Percentiles rank a stretch among this genome's conserved stretches.
Conservation (phyloP, 345 rosid genomes). For the Camelina hispida region DNA sequence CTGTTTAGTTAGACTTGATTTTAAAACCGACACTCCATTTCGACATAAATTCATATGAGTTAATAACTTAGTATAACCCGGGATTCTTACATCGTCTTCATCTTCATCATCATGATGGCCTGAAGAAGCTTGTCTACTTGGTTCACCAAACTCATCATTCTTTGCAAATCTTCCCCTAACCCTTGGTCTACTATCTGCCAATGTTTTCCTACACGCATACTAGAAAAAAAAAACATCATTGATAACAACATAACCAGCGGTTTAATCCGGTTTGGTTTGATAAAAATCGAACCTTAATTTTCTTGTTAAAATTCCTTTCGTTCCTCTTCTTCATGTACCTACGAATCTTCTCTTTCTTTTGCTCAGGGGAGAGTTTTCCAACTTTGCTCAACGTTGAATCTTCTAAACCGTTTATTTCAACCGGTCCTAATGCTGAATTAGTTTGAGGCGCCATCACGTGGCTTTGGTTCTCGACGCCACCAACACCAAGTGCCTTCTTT, state of each 20-base stretch:
- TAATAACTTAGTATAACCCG: no score
- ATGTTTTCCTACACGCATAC: slow-evolving; percentile 95
- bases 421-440: slow-evolving; percentile 52
- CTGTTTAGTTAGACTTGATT: not conserved
- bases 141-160: slow-evolving; percentile 79
- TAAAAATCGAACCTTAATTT: slow-evolving; percentile 71
- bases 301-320: slow-evolving; percentile 94
- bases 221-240: slow-evolving; percentile 8
- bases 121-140: slow-evolving; percentile 52
- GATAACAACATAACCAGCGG: not conserved
- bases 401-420: slow-evolving; percentile 76
- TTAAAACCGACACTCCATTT: not conserved
- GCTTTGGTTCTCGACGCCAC: slow-evolving; percentile 51
- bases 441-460: slow-evolving; percentile 37
- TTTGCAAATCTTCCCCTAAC: slow-evolving; percentile 96
- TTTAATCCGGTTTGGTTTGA: slow-evolving; percentile 17
- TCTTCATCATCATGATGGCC: slow-evolving; percentile 81
- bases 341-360: slow-evolving; percentile 90
- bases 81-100: slow-evolving; percentile 61
- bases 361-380: slow-evolving; percentile 80
- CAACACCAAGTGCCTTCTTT: slow-evolving; percentile 51
- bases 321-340: slow-evolving; percentile 95
- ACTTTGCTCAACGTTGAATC: slow-evolving; percentile 71
- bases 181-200: slow-evolving; percentile 93
- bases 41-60: not conserved